phyloP scores from a whole-genome alignment of 768 basidiomycete genomes.

The Tylopilus balloui region DNA sequence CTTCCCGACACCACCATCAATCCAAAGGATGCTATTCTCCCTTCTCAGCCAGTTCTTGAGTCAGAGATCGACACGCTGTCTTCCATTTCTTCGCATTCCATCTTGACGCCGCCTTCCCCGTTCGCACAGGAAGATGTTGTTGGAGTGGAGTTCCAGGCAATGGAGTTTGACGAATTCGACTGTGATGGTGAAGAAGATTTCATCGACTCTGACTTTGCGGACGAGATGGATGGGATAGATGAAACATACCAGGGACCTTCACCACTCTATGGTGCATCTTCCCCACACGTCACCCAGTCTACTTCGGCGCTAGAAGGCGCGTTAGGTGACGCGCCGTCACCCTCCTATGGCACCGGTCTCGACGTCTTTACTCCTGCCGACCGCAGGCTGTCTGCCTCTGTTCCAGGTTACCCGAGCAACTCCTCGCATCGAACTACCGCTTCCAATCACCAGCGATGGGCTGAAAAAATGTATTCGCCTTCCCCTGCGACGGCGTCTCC shows the following conservation, averaged over 20 bases:
- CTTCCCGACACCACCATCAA: slow-evolving; percentile 20
- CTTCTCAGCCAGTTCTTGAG: slow-evolving; percentile 17
- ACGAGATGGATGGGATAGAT: slow-evolving; percentile 32
- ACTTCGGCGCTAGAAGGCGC: slow-evolving; percentile 32
- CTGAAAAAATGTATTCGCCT: slow-evolving; percentile 18
- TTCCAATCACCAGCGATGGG: slow-evolving; percentile 12
- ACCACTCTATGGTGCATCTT: slow-evolving; percentile 20
- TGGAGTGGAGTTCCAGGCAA: slow-evolving; percentile 10
- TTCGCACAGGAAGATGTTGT: slow-evolving; percentile 19
- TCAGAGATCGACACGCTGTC: slow-evolving; percentile 32
- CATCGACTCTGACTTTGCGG: slow-evolving; percentile 30
- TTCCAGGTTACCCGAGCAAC: slow-evolving; percentile 26
- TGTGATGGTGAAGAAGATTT: slow-evolving; percentile 31
- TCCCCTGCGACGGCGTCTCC: not conserved
- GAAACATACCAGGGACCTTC: slow-evolving; percentile 12
- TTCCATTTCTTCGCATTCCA: slow-evolving; percentile 30
- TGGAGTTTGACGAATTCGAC: slow-evolving; percentile 33
- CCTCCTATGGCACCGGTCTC: slow-evolving; percentile 8
- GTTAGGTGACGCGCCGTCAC: slow-evolving; percentile 22
- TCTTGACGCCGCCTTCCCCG: slow-evolving; percentile 30
- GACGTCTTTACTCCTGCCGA: slow-evolving; percentile 20
- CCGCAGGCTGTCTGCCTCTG: slow-evolving; percentile 30
- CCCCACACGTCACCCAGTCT: slow-evolving; percentile 27
- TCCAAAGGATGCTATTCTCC: slow-evolving; percentile 28
- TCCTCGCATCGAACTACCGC: slow-evolving; percentile 18